Percentiles rank a stretch among this genome's conserved stretches.
Conservation (phyloP, 2,329 filamentous ascomycete species). For the Penicillium hordei region DNA sequence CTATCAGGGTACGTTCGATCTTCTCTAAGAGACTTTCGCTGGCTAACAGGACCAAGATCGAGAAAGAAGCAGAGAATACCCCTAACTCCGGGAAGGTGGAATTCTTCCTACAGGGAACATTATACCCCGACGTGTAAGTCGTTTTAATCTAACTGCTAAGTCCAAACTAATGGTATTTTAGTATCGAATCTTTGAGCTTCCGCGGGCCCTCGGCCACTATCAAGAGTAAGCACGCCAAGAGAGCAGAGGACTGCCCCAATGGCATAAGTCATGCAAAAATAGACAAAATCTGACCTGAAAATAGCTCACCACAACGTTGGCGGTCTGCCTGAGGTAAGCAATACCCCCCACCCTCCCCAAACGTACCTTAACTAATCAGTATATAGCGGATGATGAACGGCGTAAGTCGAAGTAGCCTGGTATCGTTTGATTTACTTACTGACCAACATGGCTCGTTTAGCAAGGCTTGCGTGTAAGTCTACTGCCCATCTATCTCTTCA, state of each 20-base stretch:
- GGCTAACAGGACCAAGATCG: constrained; percentile 18
- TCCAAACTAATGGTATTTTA: constrained; percentile 6
- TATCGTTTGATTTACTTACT: not conserved
- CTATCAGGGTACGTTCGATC: constrained; percentile 14
- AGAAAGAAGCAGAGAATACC: constrained; percentile 21
- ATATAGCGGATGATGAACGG: constrained; percentile 1
- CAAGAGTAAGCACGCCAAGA: constrained; percentile 63
- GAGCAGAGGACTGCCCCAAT: not conserved
- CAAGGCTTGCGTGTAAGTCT: not conserved
- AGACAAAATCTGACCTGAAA: not conserved
- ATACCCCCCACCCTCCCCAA: not conserved
- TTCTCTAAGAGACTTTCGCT: not conserved
- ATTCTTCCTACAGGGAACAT: constrained; percentile 83
- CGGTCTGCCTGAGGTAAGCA: not conserved
- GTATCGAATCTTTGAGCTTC: constrained; percentile 69
- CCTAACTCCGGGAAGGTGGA: constrained; percentile 62
- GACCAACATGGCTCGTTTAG: not conserved
- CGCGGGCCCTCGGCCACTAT: constrained; percentile 70
- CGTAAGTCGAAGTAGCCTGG: not conserved
- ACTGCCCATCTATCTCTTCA: not conserved
- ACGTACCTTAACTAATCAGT: not conserved
- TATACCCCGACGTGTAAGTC: constrained; percentile 66
- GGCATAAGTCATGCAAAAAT: not conserved
- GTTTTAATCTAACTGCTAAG: not conserved
- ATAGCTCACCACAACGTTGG: not conserved